Evolutionary conservation across 2,329 filamentous ascomycete species (phyloP).

Genomic region (Botrytis galanthina): DNA sequence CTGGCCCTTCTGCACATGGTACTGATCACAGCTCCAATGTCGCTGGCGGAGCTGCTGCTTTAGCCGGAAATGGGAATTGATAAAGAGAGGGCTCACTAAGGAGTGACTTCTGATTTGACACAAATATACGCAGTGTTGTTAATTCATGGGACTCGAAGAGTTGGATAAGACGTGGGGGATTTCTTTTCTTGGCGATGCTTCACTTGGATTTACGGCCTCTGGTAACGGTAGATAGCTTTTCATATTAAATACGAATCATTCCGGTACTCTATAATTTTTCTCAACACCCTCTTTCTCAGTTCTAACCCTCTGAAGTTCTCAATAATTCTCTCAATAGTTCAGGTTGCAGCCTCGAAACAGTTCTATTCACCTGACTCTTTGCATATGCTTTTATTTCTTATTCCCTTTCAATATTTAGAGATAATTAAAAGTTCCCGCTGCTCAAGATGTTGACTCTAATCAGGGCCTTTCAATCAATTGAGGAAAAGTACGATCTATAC

Average conservation of each 20-base stretch:
- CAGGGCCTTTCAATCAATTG: not conserved
- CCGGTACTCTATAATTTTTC: not conserved
- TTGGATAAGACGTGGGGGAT: not conserved
- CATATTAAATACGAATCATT: not conserved
- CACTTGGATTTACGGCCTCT: not conserved
- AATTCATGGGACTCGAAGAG: not conserved
- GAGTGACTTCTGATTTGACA: not conserved
- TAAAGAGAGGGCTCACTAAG: too few species aligned
- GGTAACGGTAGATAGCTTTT: not conserved
- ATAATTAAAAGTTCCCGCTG: not conserved
- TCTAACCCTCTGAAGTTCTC: not conserved
- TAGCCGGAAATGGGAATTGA: not conserved
- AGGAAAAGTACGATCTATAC: not conserved
- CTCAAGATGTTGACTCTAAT: not conserved
- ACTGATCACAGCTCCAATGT: too few species aligned
- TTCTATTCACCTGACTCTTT: not conserved
- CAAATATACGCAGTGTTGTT: not conserved
- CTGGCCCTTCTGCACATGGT: not conserved
- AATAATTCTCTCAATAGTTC: not conserved
- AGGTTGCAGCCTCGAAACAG: not conserved
- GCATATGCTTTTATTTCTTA: not conserved
- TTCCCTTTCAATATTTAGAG: not conserved
- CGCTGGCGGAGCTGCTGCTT: not conserved
- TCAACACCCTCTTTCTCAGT: too few species aligned
- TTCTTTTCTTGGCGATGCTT: constrained; percentile 1